Evolutionary conservation across 257 asterid species (phyloP).

Genomic region (Petunia secreta): DNA sequence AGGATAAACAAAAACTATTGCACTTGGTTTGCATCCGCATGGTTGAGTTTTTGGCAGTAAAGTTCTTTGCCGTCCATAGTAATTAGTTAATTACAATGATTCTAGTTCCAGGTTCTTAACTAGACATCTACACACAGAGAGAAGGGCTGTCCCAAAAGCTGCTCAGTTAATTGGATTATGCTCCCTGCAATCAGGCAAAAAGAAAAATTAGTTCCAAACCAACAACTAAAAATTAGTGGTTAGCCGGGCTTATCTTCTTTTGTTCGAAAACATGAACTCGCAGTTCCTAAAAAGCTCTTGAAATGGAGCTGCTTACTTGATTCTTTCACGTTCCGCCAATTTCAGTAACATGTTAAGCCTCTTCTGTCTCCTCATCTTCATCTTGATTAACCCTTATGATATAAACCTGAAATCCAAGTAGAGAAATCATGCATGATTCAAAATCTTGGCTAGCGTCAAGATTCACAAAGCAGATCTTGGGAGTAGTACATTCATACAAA

Average conservation of each 20-base stretch:
- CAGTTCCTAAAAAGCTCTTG: background rate
- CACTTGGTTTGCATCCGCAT: background rate
- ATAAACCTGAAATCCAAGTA: conserved; percentile 45
- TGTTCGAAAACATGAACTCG: background rate
- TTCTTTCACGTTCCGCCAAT: background rate
- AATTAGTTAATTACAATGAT: conserved; percentile 23
- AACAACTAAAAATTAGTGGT: background rate
- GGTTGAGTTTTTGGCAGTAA: background rate
- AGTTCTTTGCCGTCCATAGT: background rate
- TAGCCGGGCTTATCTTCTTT: background rate
- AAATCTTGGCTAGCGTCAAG: background rate
- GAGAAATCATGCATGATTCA: background rate
- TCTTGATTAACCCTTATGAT: conserved; percentile 49
- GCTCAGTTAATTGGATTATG: background rate
- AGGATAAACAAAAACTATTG: conserved; percentile 16
- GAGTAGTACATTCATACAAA: background rate
- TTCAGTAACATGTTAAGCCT: background rate
- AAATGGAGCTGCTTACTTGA: conserved; percentile 16
- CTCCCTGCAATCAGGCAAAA: conserved; percentile 9
- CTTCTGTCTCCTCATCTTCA: conserved; percentile 31
- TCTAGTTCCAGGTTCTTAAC: background rate
- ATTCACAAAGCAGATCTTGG: background rate
- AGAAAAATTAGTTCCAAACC: background rate
- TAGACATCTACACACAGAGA: background rate
- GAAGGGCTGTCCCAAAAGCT: background rate